These are phyloP conservation scores for Plectosphaerella cucumerina DNA, from an alignment of 2,329 filamentous ascomycete genomes.

Conservation along the genomic window DNA sequence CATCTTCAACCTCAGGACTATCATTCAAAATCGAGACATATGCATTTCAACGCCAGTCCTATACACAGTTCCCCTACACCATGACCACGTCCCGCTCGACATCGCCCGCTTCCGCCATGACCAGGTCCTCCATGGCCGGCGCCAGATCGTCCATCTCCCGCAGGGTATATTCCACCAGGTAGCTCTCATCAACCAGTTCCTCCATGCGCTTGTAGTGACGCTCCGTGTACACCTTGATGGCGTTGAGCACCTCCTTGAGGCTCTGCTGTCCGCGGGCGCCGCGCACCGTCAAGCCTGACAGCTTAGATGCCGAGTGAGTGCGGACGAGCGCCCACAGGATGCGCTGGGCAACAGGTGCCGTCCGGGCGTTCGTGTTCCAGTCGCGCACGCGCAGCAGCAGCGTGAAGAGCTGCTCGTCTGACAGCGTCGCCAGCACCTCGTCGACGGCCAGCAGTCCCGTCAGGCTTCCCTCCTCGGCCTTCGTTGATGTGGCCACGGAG, in stretches of 20 bases:
- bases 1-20: neutral
- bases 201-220: constrained; percentile 87
- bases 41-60: constrained; percentile 8
- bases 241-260: constrained; percentile 80
- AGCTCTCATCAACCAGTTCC: constrained; percentile 90
- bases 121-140: constrained; percentile 31
- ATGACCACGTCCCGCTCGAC: constrained; percentile 37
- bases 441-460: constrained; percentile 70
- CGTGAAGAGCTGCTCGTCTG: constrained; percentile 79
- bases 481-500: constrained; percentile 62
- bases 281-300: constrained; percentile 65
- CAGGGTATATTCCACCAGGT: constrained; percentile 87
- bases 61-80: constrained; percentile 14
- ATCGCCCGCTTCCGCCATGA: constrained; percentile 31
- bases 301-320: constrained; percentile 73
- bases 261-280: constrained; percentile 57
- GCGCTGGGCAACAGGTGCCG: constrained; percentile 78
- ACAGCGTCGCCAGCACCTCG: constrained; percentile 72
- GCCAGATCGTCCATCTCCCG: constrained; percentile 82
- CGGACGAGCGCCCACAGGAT: constrained; percentile 76
- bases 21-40: constrained; percentile 1
- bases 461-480: constrained; percentile 58
- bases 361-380: constrained; percentile 96
- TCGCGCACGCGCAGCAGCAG: constrained; percentile 81
- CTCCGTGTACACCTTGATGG: constrained; percentile 86